phyloP scores from a whole-genome alignment of 192 early-diverging fungal genomes.

The Chytriomyces sp. region DNA sequence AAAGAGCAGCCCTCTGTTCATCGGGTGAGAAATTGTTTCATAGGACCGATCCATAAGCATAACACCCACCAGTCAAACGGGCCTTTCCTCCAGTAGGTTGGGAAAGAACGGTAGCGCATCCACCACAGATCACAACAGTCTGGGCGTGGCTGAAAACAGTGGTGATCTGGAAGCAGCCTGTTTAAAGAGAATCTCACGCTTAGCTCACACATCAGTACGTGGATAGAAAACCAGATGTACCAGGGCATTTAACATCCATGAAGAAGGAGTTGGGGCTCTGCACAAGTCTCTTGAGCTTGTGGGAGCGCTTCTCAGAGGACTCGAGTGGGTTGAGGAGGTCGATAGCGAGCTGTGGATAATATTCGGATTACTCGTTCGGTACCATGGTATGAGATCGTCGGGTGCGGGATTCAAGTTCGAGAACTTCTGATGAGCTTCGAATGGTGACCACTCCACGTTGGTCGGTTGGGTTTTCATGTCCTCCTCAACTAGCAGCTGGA shows the following conservation, averaged over 20 bases:
- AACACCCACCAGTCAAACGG: slow-evolving; percentile 83
- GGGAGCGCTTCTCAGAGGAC: slow-evolving; percentile 71
- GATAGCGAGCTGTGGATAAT: slow-evolving; percentile 85
- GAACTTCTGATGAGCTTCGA: no score
- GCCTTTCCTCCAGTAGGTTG: slow-evolving; percentile 99
- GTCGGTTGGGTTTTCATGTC: no score
- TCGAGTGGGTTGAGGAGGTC: slow-evolving; percentile 92
- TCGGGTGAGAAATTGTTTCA: slow-evolving; percentile 18
- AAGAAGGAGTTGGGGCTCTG: slow-evolving; percentile 97
- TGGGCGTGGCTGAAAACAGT: slow-evolving; percentile 99
- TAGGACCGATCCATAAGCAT: neutral
- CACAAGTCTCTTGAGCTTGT: slow-evolving; percentile 97
- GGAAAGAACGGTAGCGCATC: slow-evolving; percentile 96
- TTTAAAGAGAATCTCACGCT: no score
- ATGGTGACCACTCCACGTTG: no score
- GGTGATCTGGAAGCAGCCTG: slow-evolving; percentile 94
- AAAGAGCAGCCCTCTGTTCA: slow-evolving; percentile 71
- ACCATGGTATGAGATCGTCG: no score
- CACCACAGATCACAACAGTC: slow-evolving; percentile 94
- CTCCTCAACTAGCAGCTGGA: no score
- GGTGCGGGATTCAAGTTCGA: no score
- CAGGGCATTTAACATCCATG: slow-evolving; percentile 98
- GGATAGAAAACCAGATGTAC: slow-evolving; percentile 28
- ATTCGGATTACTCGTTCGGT: no score
- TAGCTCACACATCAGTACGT: neutral